phyloP scores from a whole-genome alignment of 305 asterid genomes.

The Salvia sclarea region DNA sequence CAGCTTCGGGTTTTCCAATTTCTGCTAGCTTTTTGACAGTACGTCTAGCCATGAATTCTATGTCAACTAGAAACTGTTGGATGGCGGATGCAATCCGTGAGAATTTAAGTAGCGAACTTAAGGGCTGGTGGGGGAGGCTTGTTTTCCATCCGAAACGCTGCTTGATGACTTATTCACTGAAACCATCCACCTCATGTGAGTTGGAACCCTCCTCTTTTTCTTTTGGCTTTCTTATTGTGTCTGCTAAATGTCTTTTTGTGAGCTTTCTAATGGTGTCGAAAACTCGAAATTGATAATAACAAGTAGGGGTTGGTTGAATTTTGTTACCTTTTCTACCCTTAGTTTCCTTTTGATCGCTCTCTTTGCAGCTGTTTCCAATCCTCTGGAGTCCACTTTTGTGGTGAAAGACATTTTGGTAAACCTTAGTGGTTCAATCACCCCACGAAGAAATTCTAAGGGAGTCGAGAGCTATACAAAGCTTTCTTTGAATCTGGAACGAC shows the following conservation, averaged over 20 bases:
- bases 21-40: conserved; percentile 24
- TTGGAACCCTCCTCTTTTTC: background rate
- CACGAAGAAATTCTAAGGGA: conserved; percentile 5
- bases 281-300: background rate
- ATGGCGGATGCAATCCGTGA: conserved; percentile 31
- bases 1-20: conserved; percentile 29
- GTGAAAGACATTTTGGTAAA: conserved; percentile 22
- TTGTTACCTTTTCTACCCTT: background rate
- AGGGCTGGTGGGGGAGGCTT: conserved; percentile 63
- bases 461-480: conserved; percentile 14
- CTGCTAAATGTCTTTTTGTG: background rate
- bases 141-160: conserved; percentile 43
- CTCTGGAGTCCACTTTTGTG: conserved; percentile 30
- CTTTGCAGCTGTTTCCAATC: conserved; percentile 42
- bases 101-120: conserved; percentile 37
- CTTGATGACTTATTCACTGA: conserved; percentile 34
- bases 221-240: background rate
- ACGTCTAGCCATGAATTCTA: conserved; percentile 12
- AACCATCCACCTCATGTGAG: conserved; percentile 43
- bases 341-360: background rate
- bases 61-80: conserved; percentile 35
- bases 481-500: background rate
- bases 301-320: background rate
- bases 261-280: background rate
- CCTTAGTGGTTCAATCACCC: conserved; percentile 16